phyloP scores from a whole-genome alignment of 2,329 filamentous ascomycete species.

The Calonectria pauciramosa region DNA sequence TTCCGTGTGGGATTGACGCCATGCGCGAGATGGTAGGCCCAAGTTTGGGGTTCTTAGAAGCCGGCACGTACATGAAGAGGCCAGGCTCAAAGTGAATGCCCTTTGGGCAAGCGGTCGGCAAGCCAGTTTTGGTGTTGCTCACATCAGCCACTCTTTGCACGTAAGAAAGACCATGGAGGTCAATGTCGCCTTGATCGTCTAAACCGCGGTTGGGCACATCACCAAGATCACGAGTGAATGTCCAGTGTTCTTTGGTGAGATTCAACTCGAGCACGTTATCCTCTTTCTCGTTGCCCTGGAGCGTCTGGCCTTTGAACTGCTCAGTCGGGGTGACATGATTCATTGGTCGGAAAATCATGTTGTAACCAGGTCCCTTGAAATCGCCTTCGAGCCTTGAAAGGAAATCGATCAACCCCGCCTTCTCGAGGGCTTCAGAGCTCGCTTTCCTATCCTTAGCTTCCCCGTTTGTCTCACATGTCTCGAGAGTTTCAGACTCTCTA shows the following conservation, averaged over 20 bases:
- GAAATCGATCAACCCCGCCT: background rate
- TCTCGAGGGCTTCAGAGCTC: background rate
- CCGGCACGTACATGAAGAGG: background rate
- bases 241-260: background rate
- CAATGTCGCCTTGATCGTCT: background rate
- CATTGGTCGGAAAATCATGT: background rate
- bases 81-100: background rate
- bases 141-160: background rate
- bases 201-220: background rate
- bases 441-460: background rate
- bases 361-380: background rate
- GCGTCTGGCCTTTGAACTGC: background rate
- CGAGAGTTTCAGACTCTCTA: background rate
- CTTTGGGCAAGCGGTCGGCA: too few relatives aligned
- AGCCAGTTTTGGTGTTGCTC: too few relatives aligned
- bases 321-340: background rate
- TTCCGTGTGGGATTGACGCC: background rate
- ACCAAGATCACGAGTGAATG: background rate
- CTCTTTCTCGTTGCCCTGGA: background rate
- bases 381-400: background rate
- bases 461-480: too few relatives aligned
- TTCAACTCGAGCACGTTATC: background rate
- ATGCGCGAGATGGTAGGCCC: background rate
- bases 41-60: background rate
- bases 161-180: background rate